Evolutionary conservation across 192 early-diverging fungal species (phyloP), one percentile per base, ranked within the genome.

Genomic region (Linnemannia exigua): DNA sequence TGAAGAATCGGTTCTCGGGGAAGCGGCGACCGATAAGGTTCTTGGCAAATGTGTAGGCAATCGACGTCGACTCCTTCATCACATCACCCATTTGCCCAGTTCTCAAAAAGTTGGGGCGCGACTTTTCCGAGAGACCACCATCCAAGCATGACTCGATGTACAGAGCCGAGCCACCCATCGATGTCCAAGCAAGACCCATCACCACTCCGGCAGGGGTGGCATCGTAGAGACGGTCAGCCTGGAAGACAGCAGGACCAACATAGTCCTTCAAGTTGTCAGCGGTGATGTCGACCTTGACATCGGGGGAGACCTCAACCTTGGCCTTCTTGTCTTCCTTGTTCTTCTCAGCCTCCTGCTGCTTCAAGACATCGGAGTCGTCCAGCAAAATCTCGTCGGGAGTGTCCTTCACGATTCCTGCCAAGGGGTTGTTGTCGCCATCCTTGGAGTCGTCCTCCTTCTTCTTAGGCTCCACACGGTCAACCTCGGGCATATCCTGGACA

Each of bases 131-230:
- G n/a, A 97, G 77, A 15, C 90, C 88, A 6, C 95, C 94, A 68
- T 98, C 97, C 1, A 98, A 91, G 20, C 97, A 96, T 8, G 97
- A 98, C 85, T 99, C 98, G 70, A 99, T 96, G 84, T 98, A 99
- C 0, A 99, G 90, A 2, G 96, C 93, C 1, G 97, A 97, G 35
- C 98, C 98, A 77, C 97, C 98, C 94, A 99, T 95, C 46, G 93
- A 95, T 0, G 97, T 99, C 98, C 97, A 99, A 4, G 98, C 98
- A 68, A 99, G 90, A 31, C 98, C 98, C 98, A 99, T 99, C 41
- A 99, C 95, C 22, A 99, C 97, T 58, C 98, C 98, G 5, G 97
- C 91, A 17, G 97, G 97, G 0, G 98, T 98, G 22, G 76, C 82
- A 33, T 98, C 97, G 84, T 99, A 99, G 66, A 99, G 91, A 46